Evolutionary conservation across 257 asterid genomes (phyloP), one percentile per base, ranked within the genome.

Genomic region (Salvia splendens): DNA sequence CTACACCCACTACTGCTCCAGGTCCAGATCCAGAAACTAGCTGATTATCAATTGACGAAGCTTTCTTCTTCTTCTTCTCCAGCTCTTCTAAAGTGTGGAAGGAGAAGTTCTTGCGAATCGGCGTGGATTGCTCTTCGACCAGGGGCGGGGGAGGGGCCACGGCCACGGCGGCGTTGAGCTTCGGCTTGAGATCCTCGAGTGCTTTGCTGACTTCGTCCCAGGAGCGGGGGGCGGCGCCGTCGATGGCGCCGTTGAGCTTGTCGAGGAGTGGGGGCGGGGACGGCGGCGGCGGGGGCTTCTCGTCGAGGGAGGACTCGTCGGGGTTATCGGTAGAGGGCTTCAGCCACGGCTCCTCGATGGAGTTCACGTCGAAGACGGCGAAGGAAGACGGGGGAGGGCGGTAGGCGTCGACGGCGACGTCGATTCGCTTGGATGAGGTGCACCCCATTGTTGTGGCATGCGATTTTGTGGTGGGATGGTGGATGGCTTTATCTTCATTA

Each of bases 161-260:
- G 8, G 67, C 41, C 41, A 60, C 15, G 12, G 28, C 28, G 76
- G 84, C 28, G 67, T 64, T 35, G 74, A 77, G 71, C 35, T 78
- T 64, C n/a, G 98, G 87, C 36, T 87, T 92, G 52, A 92, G 74
- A 45, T 83, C 89, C 61, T 89, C 93, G 48, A 92, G 49, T 1
- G 84, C 89, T 64, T 89, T 89, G 87, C 97, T 89, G 55, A 92
- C 95, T 61, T 92, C 97, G 47, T 87, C 93, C 98, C 98, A 92
- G 4, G 97, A 63, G 32, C 84, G 86, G 16, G 97, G 93, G n/a
- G 89, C 85, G 8, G 82, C 91, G 35, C 89, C 98, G 35, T 92
- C 98, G 5, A 86, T 82, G 73, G 87, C 78, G 73, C 87, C 78
- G 38, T 72, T 78, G 14, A 92, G 95, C 89, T 92, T 89, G 62